Evolutionary conservation across 2,329 filamentous ascomycete genomes (phyloP).

Genomic region (Rhynchosporium graminicola): DNA sequence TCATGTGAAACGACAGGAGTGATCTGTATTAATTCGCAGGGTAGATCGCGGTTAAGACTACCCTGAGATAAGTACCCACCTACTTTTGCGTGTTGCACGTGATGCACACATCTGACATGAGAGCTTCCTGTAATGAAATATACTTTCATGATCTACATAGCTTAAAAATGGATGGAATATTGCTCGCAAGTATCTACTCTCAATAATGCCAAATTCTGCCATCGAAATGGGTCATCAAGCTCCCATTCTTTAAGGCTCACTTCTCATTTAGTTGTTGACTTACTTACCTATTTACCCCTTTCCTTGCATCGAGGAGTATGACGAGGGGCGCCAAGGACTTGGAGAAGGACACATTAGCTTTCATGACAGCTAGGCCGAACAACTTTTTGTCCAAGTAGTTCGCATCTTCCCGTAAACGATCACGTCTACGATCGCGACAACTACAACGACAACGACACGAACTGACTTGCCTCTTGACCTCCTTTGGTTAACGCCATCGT

Average conservation of each 20-base stretch:
- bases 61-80: no score
- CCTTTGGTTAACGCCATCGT: conserved; percentile 35
- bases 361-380: conserved; percentile 12
- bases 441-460: conserved; percentile 16
- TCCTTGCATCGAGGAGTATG: background rate
- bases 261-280: no score
- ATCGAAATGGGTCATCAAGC: no score
- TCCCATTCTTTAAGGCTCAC: no score
- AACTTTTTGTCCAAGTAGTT: conserved; percentile 20
- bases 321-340: conserved; percentile 5
- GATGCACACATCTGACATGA: background rate
- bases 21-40: background rate
- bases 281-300: background rate
- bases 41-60: background rate
- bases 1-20: background rate
- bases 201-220: background rate
- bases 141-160: background rate
- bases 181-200: no score
- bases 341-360: conserved; percentile 25
- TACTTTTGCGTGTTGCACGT: background rate
- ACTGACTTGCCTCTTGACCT: conserved; percentile 34
- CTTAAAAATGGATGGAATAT: no score
- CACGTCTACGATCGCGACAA: no score
- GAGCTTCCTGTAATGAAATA: background rate
- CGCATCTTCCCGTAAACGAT: background rate